Evolutionary conservation across 176 grass and related monocot genomes (phyloP), one percentile per base, ranked within the genome.

Genomic region (Zoysia japonica): DNA sequence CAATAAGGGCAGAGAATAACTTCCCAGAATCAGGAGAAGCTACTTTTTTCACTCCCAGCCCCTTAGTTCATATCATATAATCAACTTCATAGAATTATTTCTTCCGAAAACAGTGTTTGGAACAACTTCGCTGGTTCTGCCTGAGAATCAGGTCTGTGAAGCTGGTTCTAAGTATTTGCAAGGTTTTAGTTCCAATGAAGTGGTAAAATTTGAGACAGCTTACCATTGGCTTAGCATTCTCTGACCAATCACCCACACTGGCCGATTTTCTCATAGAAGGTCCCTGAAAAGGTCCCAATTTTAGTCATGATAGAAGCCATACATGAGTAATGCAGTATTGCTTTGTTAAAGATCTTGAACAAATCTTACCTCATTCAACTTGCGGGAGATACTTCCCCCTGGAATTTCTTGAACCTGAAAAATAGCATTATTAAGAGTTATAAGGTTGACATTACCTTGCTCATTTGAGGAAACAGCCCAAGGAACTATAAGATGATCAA

Each of bases 191-290:
- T 57, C 72, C 19, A 54, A 77, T 4, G 6, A 72, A 80, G 7
- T 70, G 36, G 49, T 53, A 67, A 15, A 60, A 76, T 20, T 78
- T 68, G 16, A 70, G 74, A 80, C 53, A 82, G 63, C 47, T 17
- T 94, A 94, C 90, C 88, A 78, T 60, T 80, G 83, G 68, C 83
- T 92, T 92, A 71, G 86, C 45, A 75, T 85, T 76, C 68, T 53
- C 56, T 67, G 77, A 67, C 88, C 90, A 98, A 85, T 94, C 88
- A 85, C 92, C 92, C 54, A 93, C 88, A 81, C 91, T 94, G 35
- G 91, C 91, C 85, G 90, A 94, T 89, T 92, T 98, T 89, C 81
- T 90, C 67, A 98, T 36, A 73, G 92, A 73, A 86, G 89, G 92
- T 75, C 75, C 95, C 92, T 98, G 83, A 72, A 64, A 87, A 86